Percentiles rank a stretch among this genome's conserved stretches.
Conservation (phyloP, 139 green algal genomes). For the Tetraselmis chui region DNA sequence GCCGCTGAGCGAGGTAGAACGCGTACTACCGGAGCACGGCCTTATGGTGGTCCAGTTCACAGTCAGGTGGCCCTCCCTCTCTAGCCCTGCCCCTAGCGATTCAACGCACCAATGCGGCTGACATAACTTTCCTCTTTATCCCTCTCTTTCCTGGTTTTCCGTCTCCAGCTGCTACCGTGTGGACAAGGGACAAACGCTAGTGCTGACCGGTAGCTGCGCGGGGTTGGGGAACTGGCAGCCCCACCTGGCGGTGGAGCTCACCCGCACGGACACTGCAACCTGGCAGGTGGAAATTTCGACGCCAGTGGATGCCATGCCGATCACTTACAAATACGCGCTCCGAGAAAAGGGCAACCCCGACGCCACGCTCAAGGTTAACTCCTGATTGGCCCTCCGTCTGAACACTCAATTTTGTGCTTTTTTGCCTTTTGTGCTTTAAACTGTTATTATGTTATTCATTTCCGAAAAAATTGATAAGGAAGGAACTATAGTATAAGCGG, state of each 20-base stretch:
- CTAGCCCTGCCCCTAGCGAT: too few species aligned
- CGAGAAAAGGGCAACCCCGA: neutral
- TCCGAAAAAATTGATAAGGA: too few species aligned
- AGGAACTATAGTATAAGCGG: too few species aligned
- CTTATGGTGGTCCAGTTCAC: neutral
- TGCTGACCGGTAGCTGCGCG: constrained; percentile 55
- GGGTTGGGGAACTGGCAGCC: constrained; percentile 70
- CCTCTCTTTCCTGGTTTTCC: too few species aligned
- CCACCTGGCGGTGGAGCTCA: constrained; percentile 53
- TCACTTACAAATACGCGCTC: constrained; percentile 85
- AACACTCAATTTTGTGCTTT: too few species aligned
- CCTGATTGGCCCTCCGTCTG: too few species aligned
- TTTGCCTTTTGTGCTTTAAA: too few species aligned
- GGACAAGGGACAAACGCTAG: constrained; percentile 38
- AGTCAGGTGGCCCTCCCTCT: neutral
- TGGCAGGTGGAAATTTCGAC: constrained; percentile 32
- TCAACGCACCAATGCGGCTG: too few species aligned
- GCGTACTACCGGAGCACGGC: neutral
- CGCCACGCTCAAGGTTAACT: constrained; percentile 1
- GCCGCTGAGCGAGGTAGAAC: neutral
- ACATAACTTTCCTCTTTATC: too few species aligned
- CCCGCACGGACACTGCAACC: constrained; percentile 1
- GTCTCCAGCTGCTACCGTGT: constrained; percentile 5
- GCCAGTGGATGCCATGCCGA: constrained; percentile 53
- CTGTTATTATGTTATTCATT: too few species aligned